Evolutionary conservation across 2,329 filamentous ascomycete species (phyloP).

Genomic region (Aspergillus texensis): DNA sequence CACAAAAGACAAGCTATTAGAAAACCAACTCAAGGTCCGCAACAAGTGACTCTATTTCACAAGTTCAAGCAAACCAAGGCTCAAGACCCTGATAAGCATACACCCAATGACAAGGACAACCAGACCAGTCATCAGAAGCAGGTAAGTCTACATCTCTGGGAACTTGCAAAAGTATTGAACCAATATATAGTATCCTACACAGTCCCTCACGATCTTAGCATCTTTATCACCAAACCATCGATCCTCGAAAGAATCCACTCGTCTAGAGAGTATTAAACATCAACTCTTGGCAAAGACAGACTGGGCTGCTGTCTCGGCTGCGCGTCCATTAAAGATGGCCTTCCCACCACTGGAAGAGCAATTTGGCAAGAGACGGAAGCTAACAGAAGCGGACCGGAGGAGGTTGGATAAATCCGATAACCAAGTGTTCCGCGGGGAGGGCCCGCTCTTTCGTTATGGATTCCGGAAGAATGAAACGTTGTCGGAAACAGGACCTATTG

Average conservation of each 20-base stretch:
- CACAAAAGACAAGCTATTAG: constrained; percentile 39
- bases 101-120: not conserved
- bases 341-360: constrained; percentile 33
- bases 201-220: not conserved
- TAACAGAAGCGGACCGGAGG: constrained; percentile 34
- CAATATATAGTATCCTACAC: not conserved
- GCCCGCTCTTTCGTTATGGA: constrained; percentile 6
- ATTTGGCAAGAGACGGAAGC: constrained; percentile 39
- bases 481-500: constrained; percentile 10
- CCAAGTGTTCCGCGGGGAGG: constrained; percentile 1
- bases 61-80: not conserved
- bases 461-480: constrained; percentile 4
- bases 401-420: constrained; percentile 22
- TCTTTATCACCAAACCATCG: not conserved
- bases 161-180: not conserved
- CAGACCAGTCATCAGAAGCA: not conserved
- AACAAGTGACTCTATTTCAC: constrained; percentile 14
- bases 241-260: constrained; percentile 6
- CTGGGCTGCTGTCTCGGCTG: constrained; percentile 40
- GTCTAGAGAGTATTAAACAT: constrained; percentile 33
- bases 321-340: constrained; percentile 37
- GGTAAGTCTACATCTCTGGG: not conserved
- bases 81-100: not conserved
- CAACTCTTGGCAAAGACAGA: constrained; percentile 39
- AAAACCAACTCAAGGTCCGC: constrained; percentile 24